Evolutionary conservation across 169 alveolate genomes (phyloP), one percentile per base, ranked within the genome.

Genomic region (Plasmodium malariae): DNA sequence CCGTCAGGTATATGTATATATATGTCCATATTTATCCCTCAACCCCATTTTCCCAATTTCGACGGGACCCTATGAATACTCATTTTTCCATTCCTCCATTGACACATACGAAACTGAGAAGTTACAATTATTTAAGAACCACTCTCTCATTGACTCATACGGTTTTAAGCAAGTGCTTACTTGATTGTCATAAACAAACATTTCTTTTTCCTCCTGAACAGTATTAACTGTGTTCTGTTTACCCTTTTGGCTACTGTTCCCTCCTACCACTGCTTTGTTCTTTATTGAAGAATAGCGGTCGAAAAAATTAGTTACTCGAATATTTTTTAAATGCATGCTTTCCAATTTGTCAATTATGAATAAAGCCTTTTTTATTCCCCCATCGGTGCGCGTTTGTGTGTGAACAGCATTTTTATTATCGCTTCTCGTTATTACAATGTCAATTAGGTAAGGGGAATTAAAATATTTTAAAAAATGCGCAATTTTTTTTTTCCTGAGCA

Each of bases 141-240:
- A 83, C 43, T 83, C 91, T 26, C 91, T 68, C 34, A 83, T 67
- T 7, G 70, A 70, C 34, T 83, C 83, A 19, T 83, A 83, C 6
- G 91, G 80, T 60, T 83, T 83, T 70, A 83, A 40, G 21, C 63
- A 67, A 12, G 71, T 51, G 2, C 59, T 57, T 7, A 32, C 11
- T 0, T 65, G 17, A 63, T 43, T 19, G 40, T 78, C 69, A 32
- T 54, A 63, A 49, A 60, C 40, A 26, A 30, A 1, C 0, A 26
- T 9, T 3, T n/a, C 51, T 43, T 34, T 30, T 12, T 43, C 9
- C 28, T 14, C 6, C 3, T 24, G 24, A 0, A 19, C 19, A 60
- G 21, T 9, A 49, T 34, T 32, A 34, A 30, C 28, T 19, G 30
- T 55, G 32, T 21, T 21, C 68, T n/a, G 9, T 12, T 21, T 43